Evolutionary conservation across 768 basidiomycete genomes (phyloP), one percentile per base, ranked within the genome.

Genomic region (Russula earlei): DNA sequence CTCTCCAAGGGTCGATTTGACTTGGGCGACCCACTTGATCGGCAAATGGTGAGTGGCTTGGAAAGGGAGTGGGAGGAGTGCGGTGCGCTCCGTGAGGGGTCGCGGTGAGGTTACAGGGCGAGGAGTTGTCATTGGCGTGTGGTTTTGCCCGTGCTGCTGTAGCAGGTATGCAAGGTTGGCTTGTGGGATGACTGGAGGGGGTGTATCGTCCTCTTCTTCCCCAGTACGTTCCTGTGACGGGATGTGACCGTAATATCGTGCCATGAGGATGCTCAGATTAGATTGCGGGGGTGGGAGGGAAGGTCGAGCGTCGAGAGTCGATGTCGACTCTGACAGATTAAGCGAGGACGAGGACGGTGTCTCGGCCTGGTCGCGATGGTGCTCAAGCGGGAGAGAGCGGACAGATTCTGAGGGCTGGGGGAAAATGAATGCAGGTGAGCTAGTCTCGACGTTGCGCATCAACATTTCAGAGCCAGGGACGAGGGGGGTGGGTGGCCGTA

Each of bases 261-360:
- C 63, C 56, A 72, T 65, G 43, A 74, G 67, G 34, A 72, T 46
- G n/a, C 73, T 72, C 34, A 72, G 65, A 11, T 65, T 68, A 3
- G 73, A 74, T 34, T 70, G 69, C 0, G 50, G 44, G 15, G 58
- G 59, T 0, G 49, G 64, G 19, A 61, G 48, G 17, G 34, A 41
- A 11, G 52, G 20, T 60, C 62, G 47, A 48, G 56, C 51, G 63
- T 64, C 45, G 58, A 50, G 62, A 62, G 55, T 52, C 27, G 49
- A 42, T 17, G 55, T 51, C 9, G 55, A 55, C 47, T 47, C 57
- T 62, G 27, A 63, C 62, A 55, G 62, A 66, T 49, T 46, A 52
- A 49, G 25, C 48, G 57, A 37, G 22, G 61, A 72, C 0, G 71
- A 64, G 1, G 70, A 69, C 7, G 64, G 60, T 4, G 57, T 58